Percentiles rank a stretch among this genome's conserved stretches.
Conservation (phyloP, 129 eudicot genomes). For the Smallanthus sonchifolius region DNA sequence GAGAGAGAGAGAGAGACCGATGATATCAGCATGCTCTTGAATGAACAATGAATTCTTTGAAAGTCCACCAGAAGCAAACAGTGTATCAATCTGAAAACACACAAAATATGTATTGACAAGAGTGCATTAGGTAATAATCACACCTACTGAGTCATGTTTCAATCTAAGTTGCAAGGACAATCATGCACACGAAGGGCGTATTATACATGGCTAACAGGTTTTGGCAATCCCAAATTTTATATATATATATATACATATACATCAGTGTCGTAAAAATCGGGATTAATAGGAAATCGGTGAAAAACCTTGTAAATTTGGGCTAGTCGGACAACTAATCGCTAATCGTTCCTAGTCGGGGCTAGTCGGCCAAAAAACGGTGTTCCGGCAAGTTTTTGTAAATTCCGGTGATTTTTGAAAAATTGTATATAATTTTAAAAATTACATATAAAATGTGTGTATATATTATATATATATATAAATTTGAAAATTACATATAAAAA, state of each 20-base stretch:
- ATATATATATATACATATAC: not conserved
- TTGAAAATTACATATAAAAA: too few relatives aligned
- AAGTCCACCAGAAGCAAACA: slow-evolving; percentile 98
- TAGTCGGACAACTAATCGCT: too few relatives aligned
- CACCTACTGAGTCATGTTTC: not conserved
- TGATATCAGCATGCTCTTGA: slow-evolving; percentile 99
- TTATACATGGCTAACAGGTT: not conserved
- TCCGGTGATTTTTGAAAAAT: too few relatives aligned
- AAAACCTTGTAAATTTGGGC: too few relatives aligned
- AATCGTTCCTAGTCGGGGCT: too few relatives aligned
- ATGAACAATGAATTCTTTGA: slow-evolving; percentile 77
- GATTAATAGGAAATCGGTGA: too few relatives aligned
- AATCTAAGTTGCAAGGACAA: not conserved
- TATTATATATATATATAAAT: too few relatives aligned
- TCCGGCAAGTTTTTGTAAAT: too few relatives aligned
- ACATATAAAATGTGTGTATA: too few relatives aligned
- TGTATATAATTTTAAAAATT: too few relatives aligned
- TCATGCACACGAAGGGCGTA: not conserved
- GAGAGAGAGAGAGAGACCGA: slow-evolving; percentile 64
- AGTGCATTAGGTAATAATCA: not conserved
- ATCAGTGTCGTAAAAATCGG: too few relatives aligned
- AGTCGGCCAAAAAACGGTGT: too few relatives aligned
- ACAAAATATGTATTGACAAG: slow-evolving; percentile 2
- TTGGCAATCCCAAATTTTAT: not conserved
- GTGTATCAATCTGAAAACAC: slow-evolving; percentile 68